Conservation (phyloP, 2,329 filamentous ascomycete species). For the Stachybotrys chlorohalonatus region DNA sequence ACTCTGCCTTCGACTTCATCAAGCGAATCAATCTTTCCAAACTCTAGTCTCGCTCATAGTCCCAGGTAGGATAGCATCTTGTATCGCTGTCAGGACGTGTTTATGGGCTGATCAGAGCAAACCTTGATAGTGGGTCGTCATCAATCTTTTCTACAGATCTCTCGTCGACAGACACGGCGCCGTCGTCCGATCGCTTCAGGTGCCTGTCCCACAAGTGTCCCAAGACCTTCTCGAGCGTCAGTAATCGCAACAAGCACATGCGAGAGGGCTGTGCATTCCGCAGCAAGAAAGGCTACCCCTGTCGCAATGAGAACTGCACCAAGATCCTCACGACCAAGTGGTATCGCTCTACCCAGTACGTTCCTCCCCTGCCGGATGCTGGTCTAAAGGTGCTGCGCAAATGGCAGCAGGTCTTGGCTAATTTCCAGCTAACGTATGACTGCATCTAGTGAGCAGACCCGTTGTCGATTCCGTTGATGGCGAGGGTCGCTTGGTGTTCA, state of each 20-base stretch:
- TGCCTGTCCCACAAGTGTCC: slow-evolving; percentile 12
- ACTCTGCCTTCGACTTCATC: not conserved
- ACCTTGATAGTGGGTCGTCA: slow-evolving; percentile 3
- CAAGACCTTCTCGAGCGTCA: slow-evolving; percentile 18
- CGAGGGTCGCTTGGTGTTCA: not conserved
- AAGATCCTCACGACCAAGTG: slow-evolving; percentile 17
- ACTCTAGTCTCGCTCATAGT: not conserved
- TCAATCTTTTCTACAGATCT: slow-evolving; percentile 4
- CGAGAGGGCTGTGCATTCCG: slow-evolving; percentile 16
- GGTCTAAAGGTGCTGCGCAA: no score
- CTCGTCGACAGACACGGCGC: slow-evolving; percentile 4
- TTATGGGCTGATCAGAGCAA: not conserved
- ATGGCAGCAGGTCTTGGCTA: not conserved
- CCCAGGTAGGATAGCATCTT: not conserved
- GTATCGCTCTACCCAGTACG: slow-evolving; percentile 15
- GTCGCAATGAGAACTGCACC: slow-evolving; percentile 14
- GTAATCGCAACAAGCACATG: slow-evolving; percentile 23
- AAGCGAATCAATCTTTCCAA: not conserved
- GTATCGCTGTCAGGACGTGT: no score
- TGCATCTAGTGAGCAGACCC: slow-evolving; percentile 8
- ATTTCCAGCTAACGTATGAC: not conserved
- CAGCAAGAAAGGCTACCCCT: slow-evolving; percentile 12
- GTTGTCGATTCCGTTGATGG: slow-evolving; percentile 13
- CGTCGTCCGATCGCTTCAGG: slow-evolving; percentile 3
- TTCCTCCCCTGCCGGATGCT: not conserved